Conservation (phyloP, 495 filamentous ascomycete genomes). For the Filosporella fistucella region DNA sequence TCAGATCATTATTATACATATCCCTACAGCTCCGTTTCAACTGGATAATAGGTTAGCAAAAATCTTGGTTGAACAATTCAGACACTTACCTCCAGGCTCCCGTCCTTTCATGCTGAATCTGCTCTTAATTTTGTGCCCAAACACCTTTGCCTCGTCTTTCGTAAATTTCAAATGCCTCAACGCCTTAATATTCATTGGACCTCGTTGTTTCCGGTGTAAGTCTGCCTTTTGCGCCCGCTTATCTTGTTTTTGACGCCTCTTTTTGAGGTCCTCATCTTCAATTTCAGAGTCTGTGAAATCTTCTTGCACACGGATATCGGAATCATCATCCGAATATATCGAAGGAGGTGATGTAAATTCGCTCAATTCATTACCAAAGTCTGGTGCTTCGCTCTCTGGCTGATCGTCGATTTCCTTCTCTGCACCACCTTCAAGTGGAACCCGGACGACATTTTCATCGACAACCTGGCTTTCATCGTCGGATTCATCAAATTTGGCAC, state of each 20-base stretch:
- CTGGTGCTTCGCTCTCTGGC: conserved; percentile 3
- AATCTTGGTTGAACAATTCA: too few species aligned
- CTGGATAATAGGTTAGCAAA: too few species aligned
- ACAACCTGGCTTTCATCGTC: too few species aligned
- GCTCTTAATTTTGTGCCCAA: conserved; percentile 8
- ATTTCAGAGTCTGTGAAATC: conserved; percentile 12
- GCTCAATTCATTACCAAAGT: conserved; percentile 7
- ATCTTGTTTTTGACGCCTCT: conserved; percentile 10
- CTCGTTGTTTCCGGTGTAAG: conserved; percentile 6
- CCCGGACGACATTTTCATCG: too few species aligned
- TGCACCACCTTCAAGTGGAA: background rate
- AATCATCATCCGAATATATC: background rate
- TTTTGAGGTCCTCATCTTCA: conserved; percentile 11
- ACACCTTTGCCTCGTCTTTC: conserved; percentile 8
- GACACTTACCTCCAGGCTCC: conserved; percentile 2
- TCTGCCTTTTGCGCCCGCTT: conserved; percentile 3
- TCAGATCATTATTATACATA: too few species aligned
- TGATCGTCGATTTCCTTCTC: background rate
- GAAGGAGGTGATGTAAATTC: too few species aligned
- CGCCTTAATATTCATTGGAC: conserved; percentile 7
- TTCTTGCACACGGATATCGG: conserved; percentile 3
- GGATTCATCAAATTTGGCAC: background rate
- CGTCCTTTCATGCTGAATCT: conserved; percentile 7
- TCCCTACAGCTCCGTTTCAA: too few species aligned
- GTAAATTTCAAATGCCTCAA: conserved; percentile 6